A percentile compares a stretch with the other conserved stretches of the same genome.
Conservation (phyloP, 1,284 basidiomycete species). For the Cutaneotrichosporon spelunceum region DNA sequence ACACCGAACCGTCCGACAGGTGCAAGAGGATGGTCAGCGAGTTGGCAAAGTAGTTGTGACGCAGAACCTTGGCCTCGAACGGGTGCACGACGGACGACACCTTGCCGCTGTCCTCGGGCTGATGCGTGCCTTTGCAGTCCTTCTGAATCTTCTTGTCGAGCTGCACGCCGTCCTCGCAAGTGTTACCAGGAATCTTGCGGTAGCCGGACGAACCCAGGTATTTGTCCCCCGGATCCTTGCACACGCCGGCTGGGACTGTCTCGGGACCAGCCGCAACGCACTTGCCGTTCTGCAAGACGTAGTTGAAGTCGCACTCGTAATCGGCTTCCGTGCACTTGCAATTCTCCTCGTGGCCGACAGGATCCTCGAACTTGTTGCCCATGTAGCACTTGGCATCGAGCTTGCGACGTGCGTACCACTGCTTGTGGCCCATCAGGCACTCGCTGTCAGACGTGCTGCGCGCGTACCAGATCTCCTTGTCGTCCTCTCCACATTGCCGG, state of each 20-base stretch:
- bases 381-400: slow-evolving; percentile 82
- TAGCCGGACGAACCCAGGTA: slow-evolving; percentile 90
- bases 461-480: slow-evolving; percentile 89
- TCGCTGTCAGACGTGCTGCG: slow-evolving; percentile 61
- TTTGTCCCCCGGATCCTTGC: slow-evolving; percentile 61
- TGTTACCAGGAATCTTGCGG: slow-evolving; percentile 88
- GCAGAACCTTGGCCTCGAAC: slow-evolving; percentile 67
- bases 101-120: slow-evolving; percentile 63
- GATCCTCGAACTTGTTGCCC: slow-evolving; percentile 85
- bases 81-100: slow-evolving; percentile 56
- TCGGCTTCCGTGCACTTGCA: slow-evolving; percentile 84
- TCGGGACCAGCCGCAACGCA: slow-evolving; percentile 83
- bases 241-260: slow-evolving; percentile 74
- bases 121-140: slow-evolving; percentile 19
- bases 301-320: slow-evolving; percentile 69
- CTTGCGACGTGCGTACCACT: slow-evolving; percentile 90
- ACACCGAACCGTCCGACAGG: slow-evolving; percentile 70
- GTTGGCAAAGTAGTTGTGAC: slow-evolving; percentile 66
- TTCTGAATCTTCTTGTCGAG: slow-evolving; percentile 72
- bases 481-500: slow-evolving; percentile 67
- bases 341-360: slow-evolving; percentile 72
- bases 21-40: slow-evolving; percentile 78
- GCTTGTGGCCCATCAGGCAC: slow-evolving; percentile 96
- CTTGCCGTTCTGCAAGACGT: slow-evolving; percentile 60
- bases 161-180: slow-evolving; percentile 62